These are phyloP conservation scores for Silene noctiflora DNA, from an alignment of 179 eudicot genomes.

Conservation along the genomic window DNA sequence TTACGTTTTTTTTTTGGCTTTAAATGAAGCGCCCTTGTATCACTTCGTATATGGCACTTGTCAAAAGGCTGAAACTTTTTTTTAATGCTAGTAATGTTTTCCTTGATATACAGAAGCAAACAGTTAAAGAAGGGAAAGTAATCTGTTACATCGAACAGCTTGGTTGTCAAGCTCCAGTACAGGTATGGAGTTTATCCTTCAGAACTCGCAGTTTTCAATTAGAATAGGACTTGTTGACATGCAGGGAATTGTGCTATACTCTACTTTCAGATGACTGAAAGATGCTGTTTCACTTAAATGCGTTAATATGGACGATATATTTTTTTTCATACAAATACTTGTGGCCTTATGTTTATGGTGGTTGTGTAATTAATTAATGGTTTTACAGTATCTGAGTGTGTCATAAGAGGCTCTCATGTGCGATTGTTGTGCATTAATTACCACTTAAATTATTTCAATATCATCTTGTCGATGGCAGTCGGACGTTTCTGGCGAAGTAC, in stretches of 20 bases:
- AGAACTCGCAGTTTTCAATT: too few species aligned
- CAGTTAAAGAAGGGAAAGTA: slow-evolving; percentile 86
- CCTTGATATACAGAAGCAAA: slow-evolving; percentile 56
- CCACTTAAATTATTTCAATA: not conserved
- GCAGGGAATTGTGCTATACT: too few species aligned
- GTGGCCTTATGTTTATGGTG: too few species aligned
- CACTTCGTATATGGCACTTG: not conserved
- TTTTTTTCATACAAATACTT: too few species aligned
- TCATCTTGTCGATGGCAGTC: slow-evolving; percentile 46
- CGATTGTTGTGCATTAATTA: not conserved
- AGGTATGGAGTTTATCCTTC: slow-evolving; percentile 40
- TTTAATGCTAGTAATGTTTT: not conserved
- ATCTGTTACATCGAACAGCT: slow-evolving; percentile 88
- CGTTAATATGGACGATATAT: too few species aligned
- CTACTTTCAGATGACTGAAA: too few species aligned
- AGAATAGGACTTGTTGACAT: too few species aligned
- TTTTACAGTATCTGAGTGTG: not conserved
- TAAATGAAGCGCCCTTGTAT: not conserved
- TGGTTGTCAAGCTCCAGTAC: slow-evolving; percentile 70
- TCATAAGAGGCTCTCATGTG: not conserved
- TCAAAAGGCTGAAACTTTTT: not conserved
- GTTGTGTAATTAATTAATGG: not conserved
- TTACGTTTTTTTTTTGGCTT: not conserved
- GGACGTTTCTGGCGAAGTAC: slow-evolving; percentile 73
- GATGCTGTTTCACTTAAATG: too few species aligned